phyloP scores from a whole-genome alignment of 441 rosid species.

The Populus trichocarpa region DNA sequence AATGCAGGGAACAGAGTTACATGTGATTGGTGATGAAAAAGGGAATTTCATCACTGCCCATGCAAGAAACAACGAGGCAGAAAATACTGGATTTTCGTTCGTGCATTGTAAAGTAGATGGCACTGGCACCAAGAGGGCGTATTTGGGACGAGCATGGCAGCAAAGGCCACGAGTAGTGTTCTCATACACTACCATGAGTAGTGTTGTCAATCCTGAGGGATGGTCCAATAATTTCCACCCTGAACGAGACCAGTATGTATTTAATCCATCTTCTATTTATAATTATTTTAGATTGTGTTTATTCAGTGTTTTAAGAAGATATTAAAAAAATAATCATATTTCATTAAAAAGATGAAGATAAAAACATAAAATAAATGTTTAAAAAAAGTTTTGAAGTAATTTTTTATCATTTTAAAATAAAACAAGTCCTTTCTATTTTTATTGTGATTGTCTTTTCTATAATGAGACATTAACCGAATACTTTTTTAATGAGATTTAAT shows the following conservation, averaged over 20 bases:
- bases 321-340: too few species aligned
- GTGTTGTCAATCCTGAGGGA: conserved; percentile 39
- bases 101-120: conserved; percentile 57
- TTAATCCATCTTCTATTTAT: background rate
- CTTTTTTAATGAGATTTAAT: too few species aligned
- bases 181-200: conserved; percentile 43
- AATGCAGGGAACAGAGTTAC: background rate
- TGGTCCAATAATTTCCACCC: conserved; percentile 42
- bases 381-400: too few species aligned
- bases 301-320: too few species aligned
- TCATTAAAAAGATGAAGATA: too few species aligned
- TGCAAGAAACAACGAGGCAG: background rate
- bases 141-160: conserved; percentile 66
- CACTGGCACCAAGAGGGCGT: conserved; percentile 24
- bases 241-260: conserved; percentile 34
- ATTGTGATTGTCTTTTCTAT: too few species aligned
- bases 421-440: too few species aligned
- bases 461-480: too few species aligned
- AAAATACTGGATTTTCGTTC: conserved; percentile 16
- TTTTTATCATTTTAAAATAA: too few species aligned
- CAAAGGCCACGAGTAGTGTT: conserved; percentile 47
- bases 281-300: background rate
- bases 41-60: background rate
- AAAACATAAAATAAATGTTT: too few species aligned
- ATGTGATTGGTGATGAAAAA: background rate